These are phyloP conservation scores for Fusarium begoniae DNA, from an alignment of 2,329 filamentous ascomycete species.

Conservation along the genomic window DNA sequence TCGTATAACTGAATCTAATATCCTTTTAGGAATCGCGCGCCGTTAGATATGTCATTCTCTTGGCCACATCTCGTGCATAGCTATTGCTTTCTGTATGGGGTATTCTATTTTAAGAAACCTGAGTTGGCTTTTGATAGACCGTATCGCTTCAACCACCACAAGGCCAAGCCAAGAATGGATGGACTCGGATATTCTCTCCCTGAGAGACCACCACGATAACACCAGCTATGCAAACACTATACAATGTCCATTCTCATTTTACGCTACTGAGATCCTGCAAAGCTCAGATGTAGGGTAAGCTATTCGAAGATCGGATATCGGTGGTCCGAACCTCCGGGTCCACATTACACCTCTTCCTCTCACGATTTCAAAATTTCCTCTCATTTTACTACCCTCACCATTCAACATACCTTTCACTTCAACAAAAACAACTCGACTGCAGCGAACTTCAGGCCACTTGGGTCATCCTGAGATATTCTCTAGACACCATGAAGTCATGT, in stretches of 20 bases:
- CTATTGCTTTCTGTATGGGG: background rate
- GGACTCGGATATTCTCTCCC: background rate
- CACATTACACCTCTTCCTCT: conserved; percentile 2
- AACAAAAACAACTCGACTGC: background rate
- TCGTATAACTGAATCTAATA: background rate
- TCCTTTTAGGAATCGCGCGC: background rate
- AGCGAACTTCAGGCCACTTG: background rate
- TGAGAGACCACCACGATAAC: no score
- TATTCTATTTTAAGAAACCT: conserved; percentile 1
- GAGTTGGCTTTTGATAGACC: background rate
- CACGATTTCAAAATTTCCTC: background rate
- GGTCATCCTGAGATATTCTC: no score
- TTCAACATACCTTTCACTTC: background rate
- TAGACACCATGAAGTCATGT: background rate
- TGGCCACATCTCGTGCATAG: background rate
- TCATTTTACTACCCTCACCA: background rate
- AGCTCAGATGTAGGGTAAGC: background rate
- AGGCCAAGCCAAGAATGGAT: background rate
- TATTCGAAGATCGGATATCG: conserved; percentile 5
- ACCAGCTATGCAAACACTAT: background rate
- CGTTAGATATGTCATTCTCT: background rate
- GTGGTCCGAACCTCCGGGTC: conserved; percentile 12
- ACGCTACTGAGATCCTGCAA: background rate
- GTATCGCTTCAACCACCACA: background rate
- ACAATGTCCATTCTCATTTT: background rate